A percentile compares a stretch with the other conserved stretches of the same genome.
These are phyloP conservation scores for Lactuca saligna DNA, from an alignment of 129 eudicot species.

Conservation along the genomic window DNA sequence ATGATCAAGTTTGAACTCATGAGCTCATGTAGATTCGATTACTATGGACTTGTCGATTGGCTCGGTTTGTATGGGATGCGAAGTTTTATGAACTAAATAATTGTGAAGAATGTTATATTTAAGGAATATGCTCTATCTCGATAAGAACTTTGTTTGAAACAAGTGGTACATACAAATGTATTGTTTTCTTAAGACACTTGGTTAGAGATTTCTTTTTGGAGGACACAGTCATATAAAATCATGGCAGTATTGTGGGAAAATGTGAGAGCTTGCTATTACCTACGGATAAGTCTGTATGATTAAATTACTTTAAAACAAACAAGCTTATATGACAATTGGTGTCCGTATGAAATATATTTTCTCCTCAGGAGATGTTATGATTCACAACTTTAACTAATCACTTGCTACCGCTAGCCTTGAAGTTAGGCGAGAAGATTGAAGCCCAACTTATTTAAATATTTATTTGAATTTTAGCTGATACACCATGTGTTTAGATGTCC, in stretches of 20 bases:
- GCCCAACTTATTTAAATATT: background rate
- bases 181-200: background rate
- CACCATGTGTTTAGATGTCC: background rate
- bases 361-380: too few relatives aligned
- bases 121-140: background rate
- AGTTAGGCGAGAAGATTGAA: too few relatives aligned
- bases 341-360: too few relatives aligned
- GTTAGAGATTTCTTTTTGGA: too few relatives aligned
- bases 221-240: too few relatives aligned
- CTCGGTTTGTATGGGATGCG: background rate
- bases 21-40: background rate
- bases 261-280: too few relatives aligned
- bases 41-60: background rate
- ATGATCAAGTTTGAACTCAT: background rate
- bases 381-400: background rate
- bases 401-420: background rate
- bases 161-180: background rate
- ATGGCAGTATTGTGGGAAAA: too few relatives aligned
- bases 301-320: too few relatives aligned
- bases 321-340: too few relatives aligned
- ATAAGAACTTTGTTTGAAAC: background rate
- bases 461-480: background rate
- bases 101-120: background rate
- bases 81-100: constrained; percentile 4
- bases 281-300: too few relatives aligned